phyloP scores from a whole-genome alignment of 1,284 basidiomycete genomes.

The Naganishia liquefaciens region DNA sequence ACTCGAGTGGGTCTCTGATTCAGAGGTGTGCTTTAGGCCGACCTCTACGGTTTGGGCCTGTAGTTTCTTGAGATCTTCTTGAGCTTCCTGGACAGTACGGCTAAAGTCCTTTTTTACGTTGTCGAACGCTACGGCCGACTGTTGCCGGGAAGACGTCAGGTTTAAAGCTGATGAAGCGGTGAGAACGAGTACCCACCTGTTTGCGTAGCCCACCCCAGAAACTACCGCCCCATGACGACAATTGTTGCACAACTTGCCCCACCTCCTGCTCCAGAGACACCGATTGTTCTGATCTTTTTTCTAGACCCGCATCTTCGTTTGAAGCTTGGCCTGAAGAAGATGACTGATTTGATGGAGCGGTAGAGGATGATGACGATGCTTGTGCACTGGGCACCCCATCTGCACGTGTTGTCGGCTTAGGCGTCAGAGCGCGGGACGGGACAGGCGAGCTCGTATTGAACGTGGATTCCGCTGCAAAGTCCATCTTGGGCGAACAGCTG shows the following conservation, averaged over 20 bases:
- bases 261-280: conserved; percentile 70
- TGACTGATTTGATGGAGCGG: neutral
- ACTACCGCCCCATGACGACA: conserved; percentile 60
- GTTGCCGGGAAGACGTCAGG: neutral
- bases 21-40: conserved; percentile 35
- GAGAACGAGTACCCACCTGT: conserved; percentile 62
- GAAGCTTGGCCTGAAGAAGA: neutral
- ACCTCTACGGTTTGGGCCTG: conserved; percentile 44
- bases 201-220: conserved; percentile 88
- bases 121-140: conserved; percentile 75
- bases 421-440: conserved; percentile 3
- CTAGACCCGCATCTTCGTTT: neutral
- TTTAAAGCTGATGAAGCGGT: neutral
- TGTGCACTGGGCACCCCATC: neutral
- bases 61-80: conserved; percentile 66
- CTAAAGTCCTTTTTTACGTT: conserved; percentile 74
- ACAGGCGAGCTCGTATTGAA: conserved; percentile 4
- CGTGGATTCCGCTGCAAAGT: neutral
- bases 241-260: conserved; percentile 75
- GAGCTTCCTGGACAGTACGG: conserved; percentile 75
- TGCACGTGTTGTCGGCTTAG: neutral
- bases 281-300: neutral
- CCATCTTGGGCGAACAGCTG: too few species aligned
- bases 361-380: conserved; percentile 10
- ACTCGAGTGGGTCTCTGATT: conserved; percentile 11